Evolutionary conservation across 768 basidiomycete genomes (phyloP).

Genomic region (Strobilomyces confusus): DNA sequence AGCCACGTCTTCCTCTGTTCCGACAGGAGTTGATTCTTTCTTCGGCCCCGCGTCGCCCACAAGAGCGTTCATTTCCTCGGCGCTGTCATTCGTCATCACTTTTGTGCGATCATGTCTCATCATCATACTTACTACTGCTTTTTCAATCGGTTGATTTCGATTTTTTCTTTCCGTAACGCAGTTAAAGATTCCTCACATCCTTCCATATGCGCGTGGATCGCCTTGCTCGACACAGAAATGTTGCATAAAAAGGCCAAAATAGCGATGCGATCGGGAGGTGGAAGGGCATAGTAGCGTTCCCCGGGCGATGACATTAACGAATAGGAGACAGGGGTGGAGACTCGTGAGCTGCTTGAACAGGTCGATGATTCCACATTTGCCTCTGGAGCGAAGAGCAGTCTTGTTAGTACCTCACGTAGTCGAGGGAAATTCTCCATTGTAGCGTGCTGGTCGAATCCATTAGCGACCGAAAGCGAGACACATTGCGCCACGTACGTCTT

Average conservation of each 20-base stretch:
- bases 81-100: slow-evolving; percentile 36
- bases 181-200: slow-evolving; percentile 86
- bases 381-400: slow-evolving; percentile 69
- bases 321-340: slow-evolving; percentile 44
- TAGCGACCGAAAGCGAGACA: background rate
- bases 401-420: slow-evolving; percentile 66
- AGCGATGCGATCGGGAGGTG: slow-evolving; percentile 75
- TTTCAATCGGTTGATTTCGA: slow-evolving; percentile 87
- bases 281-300: slow-evolving; percentile 70
- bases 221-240: slow-evolving; percentile 84
- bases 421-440: slow-evolving; percentile 68
- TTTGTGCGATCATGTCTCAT: slow-evolving; percentile 7
- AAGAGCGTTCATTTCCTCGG: slow-evolving; percentile 72
- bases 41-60: slow-evolving; percentile 49
- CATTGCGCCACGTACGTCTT: slow-evolving; percentile 64
- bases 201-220: slow-evolving; percentile 86
- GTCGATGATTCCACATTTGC: slow-evolving; percentile 36
- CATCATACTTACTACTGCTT: slow-evolving; percentile 72
- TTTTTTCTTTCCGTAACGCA: slow-evolving; percentile 90
- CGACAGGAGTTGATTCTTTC: slow-evolving; percentile 40
- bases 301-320: slow-evolving; percentile 48
- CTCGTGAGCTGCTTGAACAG: slow-evolving; percentile 45
- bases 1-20: slow-evolving; percentile 48
- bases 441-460: slow-evolving; percentile 54
- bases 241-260: slow-evolving; percentile 89